Percentiles rank a stretch among this genome's conserved stretches.
Evolutionary conservation across 192 early-diverging fungal genomes (phyloP).

Genomic region (Backusella sp.): DNA sequence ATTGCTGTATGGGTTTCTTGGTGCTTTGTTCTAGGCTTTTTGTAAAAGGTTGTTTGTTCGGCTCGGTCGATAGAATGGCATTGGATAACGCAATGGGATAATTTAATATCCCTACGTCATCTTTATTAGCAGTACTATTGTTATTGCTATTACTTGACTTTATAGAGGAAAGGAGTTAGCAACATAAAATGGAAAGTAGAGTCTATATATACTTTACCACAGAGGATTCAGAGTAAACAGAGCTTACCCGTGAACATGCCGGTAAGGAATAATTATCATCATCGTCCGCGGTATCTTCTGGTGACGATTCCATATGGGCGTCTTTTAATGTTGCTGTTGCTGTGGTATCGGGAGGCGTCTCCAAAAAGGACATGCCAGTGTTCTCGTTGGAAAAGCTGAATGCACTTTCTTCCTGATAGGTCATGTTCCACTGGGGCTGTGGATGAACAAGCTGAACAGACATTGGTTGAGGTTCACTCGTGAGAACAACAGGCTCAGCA

Average conservation of each 20-base stretch:
- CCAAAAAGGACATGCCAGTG: neutral
- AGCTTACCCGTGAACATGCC: neutral
- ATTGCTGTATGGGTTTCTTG: neutral
- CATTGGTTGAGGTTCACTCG: neutral
- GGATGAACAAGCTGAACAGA: neutral
- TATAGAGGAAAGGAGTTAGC: neutral
- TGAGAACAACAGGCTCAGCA: neutral
- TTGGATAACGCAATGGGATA: neutral
- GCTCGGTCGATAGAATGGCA: neutral
- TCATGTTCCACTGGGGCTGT: neutral
- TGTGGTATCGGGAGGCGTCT: neutral
- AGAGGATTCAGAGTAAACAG: neutral
- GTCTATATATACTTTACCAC: neutral
- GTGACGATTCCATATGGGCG: neutral
- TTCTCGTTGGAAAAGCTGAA: neutral
- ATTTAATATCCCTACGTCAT: neutral
- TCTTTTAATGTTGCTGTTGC: neutral
- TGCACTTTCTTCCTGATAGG: neutral
- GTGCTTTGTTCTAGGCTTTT: neutral
- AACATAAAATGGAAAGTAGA: neutral
- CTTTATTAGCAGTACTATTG: neutral
- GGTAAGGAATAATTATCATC: neutral
- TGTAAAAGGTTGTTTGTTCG: conserved; percentile 8
- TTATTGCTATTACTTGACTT: neutral
- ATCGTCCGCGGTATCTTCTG: neutral